Evolutionary conservation across 192 early-diverging fungal genomes (phyloP), one percentile per base, ranked within the genome.

Genomic region (Geranomyces variabilis): DNA sequence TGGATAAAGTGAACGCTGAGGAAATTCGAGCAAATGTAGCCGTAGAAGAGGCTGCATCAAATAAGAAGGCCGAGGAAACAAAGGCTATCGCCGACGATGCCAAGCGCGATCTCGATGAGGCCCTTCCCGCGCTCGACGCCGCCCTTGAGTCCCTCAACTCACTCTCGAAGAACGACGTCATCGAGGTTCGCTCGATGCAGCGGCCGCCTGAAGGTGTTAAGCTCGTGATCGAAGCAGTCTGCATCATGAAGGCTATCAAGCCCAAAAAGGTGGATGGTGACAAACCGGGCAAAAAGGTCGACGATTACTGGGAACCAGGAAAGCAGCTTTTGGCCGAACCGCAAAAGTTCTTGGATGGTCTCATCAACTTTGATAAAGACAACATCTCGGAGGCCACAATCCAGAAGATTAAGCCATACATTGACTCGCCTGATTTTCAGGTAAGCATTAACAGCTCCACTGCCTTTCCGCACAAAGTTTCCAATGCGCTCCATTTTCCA

Each of bases 361-460:
- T 88, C 30, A 75, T 84, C 66, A 85, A 85, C 66, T 88, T 87
- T 73, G 87, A 88, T 64, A 88, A 88, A 61, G 87, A 88, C 49
- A 84, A 84, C 34, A 88, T 88, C 36, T 64, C 76, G 7, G 85
- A 87, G 70, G 58, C 68, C 13, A 75, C 76, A 5, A 77, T 88
- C 43, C 67, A 67, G 63, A 88, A 84, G 56, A 87, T 87, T 66
- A 88, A 86, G 65, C 85, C 83, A 34, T 88, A 88, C 71, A 82
- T 87, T 57, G 85, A 87, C 55, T 86, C 83, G 9, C 86, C 85
- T n/a, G 87, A 88, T 33, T 88, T 88, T 75, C 82, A 83, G 74
- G 61, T 31, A 0, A 21, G 51, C 14, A 14, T 47, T 47, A 19
- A 55, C 21, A 55, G 51, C 36, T 41, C 5, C 36, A 41, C n/a